Evolutionary conservation across 805 yeast species (phyloP).

Genomic region (Candida berthetii): DNA sequence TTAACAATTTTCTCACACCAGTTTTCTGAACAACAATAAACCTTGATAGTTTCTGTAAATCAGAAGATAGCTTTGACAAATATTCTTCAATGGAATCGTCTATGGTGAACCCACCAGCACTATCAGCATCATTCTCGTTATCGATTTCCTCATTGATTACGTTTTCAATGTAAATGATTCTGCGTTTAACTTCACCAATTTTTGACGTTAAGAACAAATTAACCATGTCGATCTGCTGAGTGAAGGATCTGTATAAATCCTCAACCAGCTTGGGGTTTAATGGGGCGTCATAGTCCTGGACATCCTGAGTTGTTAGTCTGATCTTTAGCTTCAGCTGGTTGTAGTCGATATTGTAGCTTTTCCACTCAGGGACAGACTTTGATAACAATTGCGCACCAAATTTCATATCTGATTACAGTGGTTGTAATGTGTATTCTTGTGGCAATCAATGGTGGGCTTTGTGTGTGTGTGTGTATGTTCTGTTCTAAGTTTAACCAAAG

Average conservation of each 20-base stretch:
- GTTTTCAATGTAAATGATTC: slow-evolving; percentile 32
- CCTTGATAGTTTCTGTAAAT: slow-evolving; percentile 60
- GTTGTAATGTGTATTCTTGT: no score
- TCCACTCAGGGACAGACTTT: slow-evolving; percentile 87
- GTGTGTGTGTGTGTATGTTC: no score
- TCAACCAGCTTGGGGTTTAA: slow-evolving; percentile 10
- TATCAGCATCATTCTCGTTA: neutral
- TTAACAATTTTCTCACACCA: slow-evolving; percentile 65
- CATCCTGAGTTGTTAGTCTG: slow-evolving; percentile 36
- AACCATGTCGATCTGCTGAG: slow-evolving; percentile 54
- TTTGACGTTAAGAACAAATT: slow-evolving; percentile 60
- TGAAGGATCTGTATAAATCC: slow-evolving; percentile 35
- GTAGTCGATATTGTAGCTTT: slow-evolving; percentile 75
- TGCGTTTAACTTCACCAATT: slow-evolving; percentile 59
- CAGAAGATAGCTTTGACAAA: slow-evolving; percentile 36
- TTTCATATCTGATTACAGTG: no score
- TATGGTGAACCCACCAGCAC: slow-evolving; percentile 5
- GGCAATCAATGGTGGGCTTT: no score
- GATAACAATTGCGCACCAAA: slow-evolving; percentile 73
- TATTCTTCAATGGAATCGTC: slow-evolving; percentile 23
- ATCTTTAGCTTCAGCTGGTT: slow-evolving; percentile 68
- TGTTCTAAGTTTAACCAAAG: no score
- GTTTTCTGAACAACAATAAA: slow-evolving; percentile 70
- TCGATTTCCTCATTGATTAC: slow-evolving; percentile 21
- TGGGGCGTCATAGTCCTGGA: neutral